Evolutionary conservation across 345 rosid species (phyloP).

Genomic region (Hibiscus syriacus): DNA sequence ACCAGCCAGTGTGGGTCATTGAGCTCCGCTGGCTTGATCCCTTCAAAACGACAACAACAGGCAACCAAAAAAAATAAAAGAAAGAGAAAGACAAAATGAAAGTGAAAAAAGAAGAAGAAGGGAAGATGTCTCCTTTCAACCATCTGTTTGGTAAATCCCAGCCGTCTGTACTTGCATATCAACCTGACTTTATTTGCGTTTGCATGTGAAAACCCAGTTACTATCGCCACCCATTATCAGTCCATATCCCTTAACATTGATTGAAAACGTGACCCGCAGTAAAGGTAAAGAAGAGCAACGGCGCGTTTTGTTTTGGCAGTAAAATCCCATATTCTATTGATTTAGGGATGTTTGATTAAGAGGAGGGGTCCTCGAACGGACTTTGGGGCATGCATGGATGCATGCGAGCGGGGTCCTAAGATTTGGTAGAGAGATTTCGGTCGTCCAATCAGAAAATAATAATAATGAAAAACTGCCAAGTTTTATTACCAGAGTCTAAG

Average conservation of each 20-base stretch:
- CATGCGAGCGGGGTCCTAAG: neutral
- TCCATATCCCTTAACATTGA: neutral
- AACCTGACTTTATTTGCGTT: neutral
- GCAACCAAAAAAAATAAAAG: constrained; percentile 23
- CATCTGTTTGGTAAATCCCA: constrained; percentile 26
- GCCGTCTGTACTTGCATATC: constrained; percentile 7
- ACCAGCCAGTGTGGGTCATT: constrained; percentile 18
- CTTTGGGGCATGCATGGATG: neutral
- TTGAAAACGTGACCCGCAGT: neutral
- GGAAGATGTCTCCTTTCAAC: too few species aligned
- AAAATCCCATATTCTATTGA: constrained; percentile 3
- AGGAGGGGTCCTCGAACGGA: neutral
- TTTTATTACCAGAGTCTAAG: neutral
- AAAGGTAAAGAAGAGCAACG: too few species aligned
- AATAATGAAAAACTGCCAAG: constrained; percentile 5
- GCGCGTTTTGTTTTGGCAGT: constrained; percentile 3
- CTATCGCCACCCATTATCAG: too few species aligned
- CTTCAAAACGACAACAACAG: constrained; percentile 29
- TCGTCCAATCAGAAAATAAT: constrained; percentile 8
- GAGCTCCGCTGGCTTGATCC: neutral
- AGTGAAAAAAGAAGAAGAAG: too few species aligned
- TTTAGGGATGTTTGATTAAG: neutral
- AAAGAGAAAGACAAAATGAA: neutral
- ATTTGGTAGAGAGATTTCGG: neutral
- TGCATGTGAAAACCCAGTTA: neutral